Evolutionary conservation across 2,329 filamentous ascomycete species (phyloP), one percentile per base, ranked within the genome.

Genomic region (Fusarium pseudocircinatum): DNA sequence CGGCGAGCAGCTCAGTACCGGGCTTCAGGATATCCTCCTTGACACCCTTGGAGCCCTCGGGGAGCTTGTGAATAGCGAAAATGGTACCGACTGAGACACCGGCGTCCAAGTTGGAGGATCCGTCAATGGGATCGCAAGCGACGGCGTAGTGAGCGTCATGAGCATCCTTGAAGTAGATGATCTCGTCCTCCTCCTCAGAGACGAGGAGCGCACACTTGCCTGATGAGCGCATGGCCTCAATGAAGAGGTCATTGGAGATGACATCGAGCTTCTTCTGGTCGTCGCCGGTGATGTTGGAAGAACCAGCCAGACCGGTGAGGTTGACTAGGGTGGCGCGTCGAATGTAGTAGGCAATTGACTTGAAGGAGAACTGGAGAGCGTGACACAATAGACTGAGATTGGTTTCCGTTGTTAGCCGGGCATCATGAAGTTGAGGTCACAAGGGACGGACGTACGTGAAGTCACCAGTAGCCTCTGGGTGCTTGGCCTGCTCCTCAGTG

Each of bases 241-340:
- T 94, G 86, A 99, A 99, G 78, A 99, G 89, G 82, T 99, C 96
- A 83, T 99, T 98, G 82, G 95, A 96, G 81, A 99, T 98, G 68
- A 99, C 96, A 82, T 99, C 96, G 72, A 99, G 94, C 87, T 99
- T 99, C 91, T 99, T 99, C 84, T 99, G 96, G 82, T 98, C 96
- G 83, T 99, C 96, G 75, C 96, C 96, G 7, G 96, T 98, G 60
- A 89, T 94, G 85, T 99, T 99, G 75, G 95, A 94, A 69, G 96
- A 96, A 67, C 96, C 96, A 71, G 96, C 96, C 54, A 99, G 91
- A 70, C 96, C 96, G 59, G 94, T 97, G 70, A 99, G 90, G 87
- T 97, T 97, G 86, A 98, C 96, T 74, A 99, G 87, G 30, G 94
- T 96, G 40, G 96, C 95, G 83, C 96, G 93, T 79, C 96, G 95